These are phyloP conservation scores for Colletotrichum sp. DNA, from an alignment of 2,329 filamentous ascomycete genomes.

Conservation along the genomic window DNA sequence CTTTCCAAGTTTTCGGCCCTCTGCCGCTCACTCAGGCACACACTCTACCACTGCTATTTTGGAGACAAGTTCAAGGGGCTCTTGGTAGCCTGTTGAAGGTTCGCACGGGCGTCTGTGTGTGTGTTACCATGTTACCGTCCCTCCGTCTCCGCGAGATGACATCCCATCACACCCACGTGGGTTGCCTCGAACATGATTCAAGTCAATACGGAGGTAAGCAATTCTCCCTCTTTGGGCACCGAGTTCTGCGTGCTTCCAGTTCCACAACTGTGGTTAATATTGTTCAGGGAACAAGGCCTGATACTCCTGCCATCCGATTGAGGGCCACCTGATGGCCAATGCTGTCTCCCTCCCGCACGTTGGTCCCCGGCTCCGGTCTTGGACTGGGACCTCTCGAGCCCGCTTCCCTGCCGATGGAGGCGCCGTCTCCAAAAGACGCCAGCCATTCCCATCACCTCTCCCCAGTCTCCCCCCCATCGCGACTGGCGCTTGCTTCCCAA, in stretches of 20 bases:
- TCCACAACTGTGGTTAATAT: background rate
- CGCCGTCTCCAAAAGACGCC: background rate
- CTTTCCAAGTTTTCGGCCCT: background rate
- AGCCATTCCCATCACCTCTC: background rate
- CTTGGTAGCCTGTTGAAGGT: background rate
- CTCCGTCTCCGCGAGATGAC: background rate
- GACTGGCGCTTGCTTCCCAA: background rate
- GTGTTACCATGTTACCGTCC: background rate
- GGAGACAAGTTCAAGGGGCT: background rate
- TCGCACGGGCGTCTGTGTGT: background rate
- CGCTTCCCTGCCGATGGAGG: background rate
- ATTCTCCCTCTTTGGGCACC: background rate
- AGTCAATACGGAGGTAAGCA: background rate
- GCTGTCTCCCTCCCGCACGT: conserved; percentile 1
- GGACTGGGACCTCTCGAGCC: background rate
- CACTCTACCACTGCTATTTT: background rate
- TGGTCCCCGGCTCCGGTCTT: background rate
- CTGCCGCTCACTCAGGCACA: background rate
- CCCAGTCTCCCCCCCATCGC: background rate
- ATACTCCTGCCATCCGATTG: background rate
- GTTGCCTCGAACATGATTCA: background rate
- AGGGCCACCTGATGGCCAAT: background rate
- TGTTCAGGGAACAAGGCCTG: background rate
- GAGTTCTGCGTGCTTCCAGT: background rate
- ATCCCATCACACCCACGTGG: background rate